Percentiles rank a stretch among this genome's conserved stretches.
These are phyloP conservation scores for Eleusine coracana DNA, from an alignment of 176 grass and related monocot genomes.

Conservation along the genomic window DNA sequence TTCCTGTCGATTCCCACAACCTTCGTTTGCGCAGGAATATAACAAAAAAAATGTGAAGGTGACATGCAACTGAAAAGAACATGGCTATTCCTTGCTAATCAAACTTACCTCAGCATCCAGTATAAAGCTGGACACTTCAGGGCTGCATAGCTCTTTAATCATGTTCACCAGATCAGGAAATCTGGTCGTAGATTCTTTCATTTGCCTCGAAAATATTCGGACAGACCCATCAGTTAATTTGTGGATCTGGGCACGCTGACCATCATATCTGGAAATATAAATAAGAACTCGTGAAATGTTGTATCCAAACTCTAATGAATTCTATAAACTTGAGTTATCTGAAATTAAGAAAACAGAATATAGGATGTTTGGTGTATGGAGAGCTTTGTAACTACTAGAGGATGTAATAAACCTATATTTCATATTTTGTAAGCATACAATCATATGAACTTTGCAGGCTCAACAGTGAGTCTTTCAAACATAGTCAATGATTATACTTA, in stretches of 20 bases:
- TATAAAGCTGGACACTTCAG: conserved; percentile 71
- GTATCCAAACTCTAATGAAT: conserved; percentile 8
- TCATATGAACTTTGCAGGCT: conserved; percentile 19
- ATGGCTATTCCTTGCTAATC: conserved; percentile 15
- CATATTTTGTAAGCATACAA: background rate
- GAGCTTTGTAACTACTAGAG: conserved; percentile 22
- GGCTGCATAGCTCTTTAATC: conserved; percentile 75
- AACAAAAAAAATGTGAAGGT: conserved; percentile 38
- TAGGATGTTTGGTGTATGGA: conserved; percentile 1
- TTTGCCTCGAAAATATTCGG: conserved; percentile 93
- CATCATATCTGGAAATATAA: conserved; percentile 83
- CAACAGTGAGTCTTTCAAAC: background rate
- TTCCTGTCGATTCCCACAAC: conserved; percentile 89
- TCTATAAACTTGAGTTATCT: conserved; percentile 14
- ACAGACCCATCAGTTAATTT: conserved; percentile 75
- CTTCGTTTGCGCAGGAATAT: conserved; percentile 46
- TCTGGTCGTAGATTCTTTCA: conserved; percentile 93
- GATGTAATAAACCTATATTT: conserved; percentile 17
- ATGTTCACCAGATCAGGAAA: conserved; percentile 85
- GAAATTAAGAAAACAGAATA: background rate
- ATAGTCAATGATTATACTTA: conserved; percentile 1
- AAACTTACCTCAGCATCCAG: conserved; percentile 82
- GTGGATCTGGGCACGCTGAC: conserved; percentile 97
- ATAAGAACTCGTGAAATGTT: conserved; percentile 12
- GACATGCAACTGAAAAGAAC: conserved; percentile 22